Conservation (phyloP, 2,329 filamentous ascomycete species). For the Fusarium humuli region DNA sequence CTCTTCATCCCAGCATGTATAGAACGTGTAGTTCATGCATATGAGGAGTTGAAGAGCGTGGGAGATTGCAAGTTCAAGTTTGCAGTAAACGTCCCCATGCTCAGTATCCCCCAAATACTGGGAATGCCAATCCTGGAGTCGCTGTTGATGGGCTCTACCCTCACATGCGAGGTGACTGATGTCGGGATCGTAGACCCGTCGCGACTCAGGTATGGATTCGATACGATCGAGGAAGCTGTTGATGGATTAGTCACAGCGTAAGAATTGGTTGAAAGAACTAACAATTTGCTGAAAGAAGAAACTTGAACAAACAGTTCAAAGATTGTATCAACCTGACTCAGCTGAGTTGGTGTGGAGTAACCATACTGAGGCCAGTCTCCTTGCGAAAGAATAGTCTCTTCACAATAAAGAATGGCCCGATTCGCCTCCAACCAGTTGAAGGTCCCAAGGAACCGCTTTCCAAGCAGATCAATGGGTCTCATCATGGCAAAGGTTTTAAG, state of each 20-base stretch:
- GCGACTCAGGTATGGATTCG: slow-evolving; percentile 10
- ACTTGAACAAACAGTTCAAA: slow-evolving; percentile 24
- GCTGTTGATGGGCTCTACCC: slow-evolving; percentile 17
- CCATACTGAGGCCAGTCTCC: neutral
- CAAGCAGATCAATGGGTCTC: neutral
- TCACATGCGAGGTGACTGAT: slow-evolving; percentile 15
- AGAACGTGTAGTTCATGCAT: slow-evolving; percentile 42
- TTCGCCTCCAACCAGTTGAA: slow-evolving; percentile 42
- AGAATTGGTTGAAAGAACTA: rapidly evolving
- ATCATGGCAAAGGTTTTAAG: slow-evolving; percentile 18
- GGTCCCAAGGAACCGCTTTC: slow-evolving; percentile 31
- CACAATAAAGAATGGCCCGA: slow-evolving; percentile 43
- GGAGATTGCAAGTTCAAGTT: slow-evolving; percentile 27
- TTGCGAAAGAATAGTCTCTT: slow-evolving; percentile 35
- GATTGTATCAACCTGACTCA: neutral
- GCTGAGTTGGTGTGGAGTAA: rapidly evolving
- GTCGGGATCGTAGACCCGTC: neutral
- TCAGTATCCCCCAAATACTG: rapidly evolving
- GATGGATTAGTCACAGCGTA: rapidly evolving
- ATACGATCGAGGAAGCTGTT: slow-evolving; percentile 39
- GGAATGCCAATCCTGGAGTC: neutral
- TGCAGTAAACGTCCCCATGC: neutral
- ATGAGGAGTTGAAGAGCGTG: slow-evolving; percentile 39
- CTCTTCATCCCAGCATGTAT: slow-evolving; percentile 33
- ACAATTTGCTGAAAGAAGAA: slow-evolving; percentile 41